A percentile compares a stretch with the other conserved stretches of the same genome.
These are phyloP conservation scores for Boletus smithii DNA, from an alignment of 1,284 basidiomycete species.

Conservation along the genomic window DNA sequence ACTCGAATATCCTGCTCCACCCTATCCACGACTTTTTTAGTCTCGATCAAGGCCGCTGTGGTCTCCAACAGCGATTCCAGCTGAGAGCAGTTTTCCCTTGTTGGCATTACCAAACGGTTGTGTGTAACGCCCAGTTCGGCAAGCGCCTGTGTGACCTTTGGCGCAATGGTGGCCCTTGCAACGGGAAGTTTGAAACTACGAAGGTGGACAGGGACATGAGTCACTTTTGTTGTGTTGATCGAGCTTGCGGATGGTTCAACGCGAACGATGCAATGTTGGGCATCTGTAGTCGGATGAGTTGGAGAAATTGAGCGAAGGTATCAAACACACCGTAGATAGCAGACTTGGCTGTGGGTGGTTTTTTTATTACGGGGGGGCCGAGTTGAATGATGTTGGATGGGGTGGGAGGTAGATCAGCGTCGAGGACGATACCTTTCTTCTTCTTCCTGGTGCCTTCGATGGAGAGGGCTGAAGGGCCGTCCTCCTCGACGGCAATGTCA, in stretches of 20 bases:
- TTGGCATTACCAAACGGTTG: conserved; percentile 86
- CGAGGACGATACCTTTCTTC: conserved; percentile 40
- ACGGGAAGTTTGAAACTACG: conserved; percentile 80
- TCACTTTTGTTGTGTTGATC: conserved; percentile 60
- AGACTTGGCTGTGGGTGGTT: conserved; percentile 47
- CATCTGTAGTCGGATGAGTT: conserved; percentile 45
- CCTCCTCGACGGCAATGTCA: conserved; percentile 66
- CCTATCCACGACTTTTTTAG: conserved; percentile 84
- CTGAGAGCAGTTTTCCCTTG: conserved; percentile 69
- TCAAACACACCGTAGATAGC: conserved; percentile 51
- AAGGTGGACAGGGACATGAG: conserved; percentile 74
- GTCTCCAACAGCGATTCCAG: conserved; percentile 74
- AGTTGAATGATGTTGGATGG: conserved; percentile 47
- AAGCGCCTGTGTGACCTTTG: conserved; percentile 71
- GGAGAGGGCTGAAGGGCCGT: conserved; percentile 42
- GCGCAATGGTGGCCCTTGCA: conserved; percentile 71
- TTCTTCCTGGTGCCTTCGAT: conserved; percentile 48
- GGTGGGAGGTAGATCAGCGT: conserved; percentile 56
- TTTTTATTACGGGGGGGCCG: conserved; percentile 45
- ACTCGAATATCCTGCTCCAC: conserved; percentile 80
- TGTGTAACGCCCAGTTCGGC: conserved; percentile 74
- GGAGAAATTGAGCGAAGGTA: neutral
- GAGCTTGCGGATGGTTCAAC: conserved; percentile 54
- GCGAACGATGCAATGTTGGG: conserved; percentile 72
- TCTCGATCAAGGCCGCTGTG: conserved; percentile 73